Conservation (phyloP, 1,139 yeast genomes). For the Pichia sp. region DNA sequence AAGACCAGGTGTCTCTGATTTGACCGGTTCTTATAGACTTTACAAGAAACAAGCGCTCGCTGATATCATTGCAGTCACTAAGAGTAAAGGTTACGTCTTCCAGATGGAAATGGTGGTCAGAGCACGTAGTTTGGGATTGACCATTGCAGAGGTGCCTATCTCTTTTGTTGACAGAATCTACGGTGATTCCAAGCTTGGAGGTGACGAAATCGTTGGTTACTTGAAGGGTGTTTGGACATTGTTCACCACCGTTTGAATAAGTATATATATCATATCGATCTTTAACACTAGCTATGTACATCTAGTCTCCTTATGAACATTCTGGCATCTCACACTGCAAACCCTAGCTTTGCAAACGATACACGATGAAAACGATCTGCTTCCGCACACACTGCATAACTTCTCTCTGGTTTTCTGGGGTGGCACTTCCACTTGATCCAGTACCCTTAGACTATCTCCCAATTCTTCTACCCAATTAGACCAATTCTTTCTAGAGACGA, state of each 20-base stretch:
- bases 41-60: conserved; percentile 66
- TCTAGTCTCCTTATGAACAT: conserved; percentile 36
- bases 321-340: conserved; percentile 33
- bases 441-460: conserved; percentile 18
- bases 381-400: conserved; percentile 38
- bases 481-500: conserved; percentile 34
- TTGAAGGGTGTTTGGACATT: conserved; percentile 70
- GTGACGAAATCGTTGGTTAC: conserved; percentile 75
- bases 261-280: not conserved
- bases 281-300: conserved; percentile 23
- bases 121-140: conserved; percentile 63
- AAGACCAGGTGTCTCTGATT: conserved; percentile 68
- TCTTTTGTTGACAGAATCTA: conserved; percentile 74
- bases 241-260: conserved; percentile 49
- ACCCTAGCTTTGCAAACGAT: conserved; percentile 32
- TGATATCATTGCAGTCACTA: conserved; percentile 61
- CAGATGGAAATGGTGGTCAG: conserved; percentile 91
- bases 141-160: conserved; percentile 76
- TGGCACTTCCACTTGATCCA: conserved; percentile 20
- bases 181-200: conserved; percentile 77
- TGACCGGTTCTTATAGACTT: conserved; percentile 74
- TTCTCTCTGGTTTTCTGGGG: no score
- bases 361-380: conserved; percentile 32
- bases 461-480: conserved; percentile 33
- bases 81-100: conserved; percentile 77